Evolutionary conservation across 2,329 filamentous ascomycete species (phyloP).

Genomic region (Emergomyces orientalis): DNA sequence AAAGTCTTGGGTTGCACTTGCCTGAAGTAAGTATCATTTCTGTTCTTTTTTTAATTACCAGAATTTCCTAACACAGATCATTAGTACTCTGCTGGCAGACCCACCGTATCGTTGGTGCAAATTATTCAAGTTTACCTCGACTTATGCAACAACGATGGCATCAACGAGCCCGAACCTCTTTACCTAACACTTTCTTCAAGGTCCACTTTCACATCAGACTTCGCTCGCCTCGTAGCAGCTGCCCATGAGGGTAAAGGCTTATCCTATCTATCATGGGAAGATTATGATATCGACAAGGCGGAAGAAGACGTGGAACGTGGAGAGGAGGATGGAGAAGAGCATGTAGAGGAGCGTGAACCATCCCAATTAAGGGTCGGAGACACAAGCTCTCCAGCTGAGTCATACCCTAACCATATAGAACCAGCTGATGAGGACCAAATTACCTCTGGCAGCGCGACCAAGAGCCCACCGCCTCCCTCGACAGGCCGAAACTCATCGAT

Average conservation of each 20-base stretch:
- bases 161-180: slow-evolving; percentile 45
- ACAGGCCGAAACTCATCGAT: background rate
- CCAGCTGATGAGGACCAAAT: slow-evolving; percentile 10
- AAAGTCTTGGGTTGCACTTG: slow-evolving; percentile 47
- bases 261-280: slow-evolving; percentile 29
- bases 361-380: background rate
- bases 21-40: slow-evolving; percentile 43
- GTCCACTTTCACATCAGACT: slow-evolving; percentile 44
- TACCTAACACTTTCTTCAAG: slow-evolving; percentile 49
- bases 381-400: slow-evolving; percentile 6
- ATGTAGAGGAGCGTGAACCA: background rate
- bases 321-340: slow-evolving; percentile 13
- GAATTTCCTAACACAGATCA: slow-evolving; percentile 21
- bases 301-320: slow-evolving; percentile 5
- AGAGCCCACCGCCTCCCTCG: background rate
- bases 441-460: background rate
- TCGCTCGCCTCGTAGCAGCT: slow-evolving; percentile 44
- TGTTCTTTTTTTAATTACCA: background rate
- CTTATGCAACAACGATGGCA: slow-evolving; percentile 51
- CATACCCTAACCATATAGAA: slow-evolving; percentile 15
- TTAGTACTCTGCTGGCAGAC: slow-evolving; percentile 43
- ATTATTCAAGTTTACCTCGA: slow-evolving; percentile 52
- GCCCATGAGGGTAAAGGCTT: slow-evolving; percentile 50
- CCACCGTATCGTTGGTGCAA: slow-evolving; percentile 45
- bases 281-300: slow-evolving; percentile 15